Conservation (phyloP, 1,139 yeast genomes). For the Suhomyces kunorum region DNA sequence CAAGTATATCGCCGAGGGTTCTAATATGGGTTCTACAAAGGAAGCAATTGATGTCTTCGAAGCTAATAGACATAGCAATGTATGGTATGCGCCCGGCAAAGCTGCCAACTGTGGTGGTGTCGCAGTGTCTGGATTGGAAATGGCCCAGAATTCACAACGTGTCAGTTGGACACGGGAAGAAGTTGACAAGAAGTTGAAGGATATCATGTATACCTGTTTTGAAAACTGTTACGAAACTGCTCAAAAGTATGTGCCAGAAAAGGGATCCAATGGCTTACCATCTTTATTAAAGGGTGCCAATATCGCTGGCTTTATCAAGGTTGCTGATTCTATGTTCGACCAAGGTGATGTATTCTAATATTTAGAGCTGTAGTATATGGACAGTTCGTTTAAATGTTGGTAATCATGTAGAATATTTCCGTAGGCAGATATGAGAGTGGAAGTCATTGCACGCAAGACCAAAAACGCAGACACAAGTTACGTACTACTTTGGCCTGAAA, state of each 20-base stretch:
- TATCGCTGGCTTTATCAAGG: slow-evolving; percentile 98
- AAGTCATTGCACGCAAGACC: too few species aligned
- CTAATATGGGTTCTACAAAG: slow-evolving; percentile 98
- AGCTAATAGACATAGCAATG: slow-evolving; percentile 73
- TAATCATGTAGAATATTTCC: too few species aligned
- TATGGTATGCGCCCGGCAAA: slow-evolving; percentile 99
- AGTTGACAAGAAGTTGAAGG: slow-evolving; percentile 28
- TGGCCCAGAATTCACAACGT: slow-evolving; percentile 99
- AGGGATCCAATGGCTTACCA: slow-evolving; percentile 62
- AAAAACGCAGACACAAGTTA: too few species aligned
- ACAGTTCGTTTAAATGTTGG: too few species aligned
- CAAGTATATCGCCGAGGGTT: slow-evolving; percentile 96
- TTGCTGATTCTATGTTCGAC: slow-evolving; percentile 96
- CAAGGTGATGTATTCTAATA: slow-evolving; percentile 77
- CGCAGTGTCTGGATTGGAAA: slow-evolving; percentile 96
- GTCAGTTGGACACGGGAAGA: slow-evolving; percentile 35
- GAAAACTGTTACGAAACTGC: slow-evolving; percentile 91
- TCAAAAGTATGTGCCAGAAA: slow-evolving; percentile 71
- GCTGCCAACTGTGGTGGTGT: slow-evolving; percentile 99
- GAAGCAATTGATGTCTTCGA: slow-evolving; percentile 96
- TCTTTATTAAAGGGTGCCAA: slow-evolving; percentile 98
- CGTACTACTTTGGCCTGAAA: too few species aligned
- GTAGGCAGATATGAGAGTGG: not conserved
- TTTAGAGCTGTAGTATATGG: not conserved
- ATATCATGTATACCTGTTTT: slow-evolving; percentile 92